Conservation (phyloP, 345 rosid genomes). For the Fremontodendron californicum region DNA sequence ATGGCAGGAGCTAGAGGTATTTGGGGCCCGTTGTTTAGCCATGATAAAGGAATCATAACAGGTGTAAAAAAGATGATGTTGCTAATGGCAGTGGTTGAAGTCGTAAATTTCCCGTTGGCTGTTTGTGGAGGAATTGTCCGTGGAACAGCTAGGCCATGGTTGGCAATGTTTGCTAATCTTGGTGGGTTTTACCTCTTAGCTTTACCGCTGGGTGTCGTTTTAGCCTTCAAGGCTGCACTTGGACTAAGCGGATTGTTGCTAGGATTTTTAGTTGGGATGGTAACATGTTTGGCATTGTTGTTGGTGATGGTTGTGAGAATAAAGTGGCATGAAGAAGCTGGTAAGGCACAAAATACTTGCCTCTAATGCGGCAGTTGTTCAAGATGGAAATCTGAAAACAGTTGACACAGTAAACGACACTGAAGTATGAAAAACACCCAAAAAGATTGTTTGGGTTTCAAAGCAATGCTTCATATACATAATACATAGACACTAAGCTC, state of each 20-base stretch:
- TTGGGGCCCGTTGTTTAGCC: slow-evolving; percentile 71
- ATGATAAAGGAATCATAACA: slow-evolving; percentile 39
- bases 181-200: slow-evolving; percentile 80
- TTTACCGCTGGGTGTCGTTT: slow-evolving; percentile 51
- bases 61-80: slow-evolving; percentile 70
- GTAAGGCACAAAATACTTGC: slow-evolving; percentile 59
- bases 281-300: slow-evolving; percentile 43
- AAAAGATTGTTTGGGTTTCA: not conserved
- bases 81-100: slow-evolving; percentile 65
- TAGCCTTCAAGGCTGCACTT: slow-evolving; percentile 57
- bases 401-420: not conserved
- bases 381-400: slow-evolving; percentile 18
- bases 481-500: no score
- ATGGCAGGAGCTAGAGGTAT: slow-evolving; percentile 59
- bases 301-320: slow-evolving; percentile 42
- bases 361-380: slow-evolving; percentile 16
- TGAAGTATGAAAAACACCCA: not conserved
- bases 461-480: not conserved
- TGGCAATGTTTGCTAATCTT: slow-evolving; percentile 65
- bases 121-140: slow-evolving; percentile 79
- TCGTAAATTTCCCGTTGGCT: slow-evolving; percentile 67
- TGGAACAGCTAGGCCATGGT: slow-evolving; percentile 71
- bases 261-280: slow-evolving; percentile 59
- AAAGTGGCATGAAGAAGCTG: slow-evolving; percentile 70
- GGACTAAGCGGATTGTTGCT: slow-evolving; percentile 65